Percentiles rank a stretch among this genome's conserved stretches.
Conservation (phyloP, 805 yeast genomes). For the Sugiyamaella smithiae region DNA sequence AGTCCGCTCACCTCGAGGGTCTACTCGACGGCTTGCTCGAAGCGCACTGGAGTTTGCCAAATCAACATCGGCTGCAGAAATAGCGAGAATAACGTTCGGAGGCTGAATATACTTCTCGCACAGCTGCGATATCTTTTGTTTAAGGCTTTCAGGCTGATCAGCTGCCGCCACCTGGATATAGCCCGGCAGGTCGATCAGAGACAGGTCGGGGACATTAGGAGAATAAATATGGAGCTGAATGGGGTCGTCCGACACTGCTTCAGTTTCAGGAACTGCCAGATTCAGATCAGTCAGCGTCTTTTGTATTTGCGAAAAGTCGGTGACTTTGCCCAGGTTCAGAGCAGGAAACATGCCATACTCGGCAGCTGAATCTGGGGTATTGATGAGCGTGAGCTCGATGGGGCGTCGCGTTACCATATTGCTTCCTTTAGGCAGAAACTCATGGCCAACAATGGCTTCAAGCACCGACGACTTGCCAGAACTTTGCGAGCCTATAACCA, state of each 20-base stretch:
- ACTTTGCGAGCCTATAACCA: constrained; percentile 95
- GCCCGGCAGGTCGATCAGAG: constrained; percentile 95
- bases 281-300: constrained; percentile 82
- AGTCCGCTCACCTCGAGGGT: constrained; percentile 93
- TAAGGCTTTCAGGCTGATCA: constrained; percentile 86
- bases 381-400: constrained; percentile 87
- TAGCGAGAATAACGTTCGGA: constrained; percentile 93
- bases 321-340: constrained; percentile 71
- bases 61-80: constrained; percentile 97
- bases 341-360: constrained; percentile 94
- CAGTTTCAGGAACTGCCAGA: constrained; percentile 83
- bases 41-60: constrained; percentile 94
- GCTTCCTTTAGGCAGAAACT: constrained; percentile 92
- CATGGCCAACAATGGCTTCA: constrained; percentile 97
- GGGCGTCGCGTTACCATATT: constrained; percentile 99
- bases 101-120: constrained; percentile 84
- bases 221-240: constrained; percentile 89
- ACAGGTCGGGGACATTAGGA: constrained; percentile 86
- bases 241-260: constrained; percentile 90
- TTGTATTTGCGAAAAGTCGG: constrained; percentile 87
- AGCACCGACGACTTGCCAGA: constrained; percentile 96
- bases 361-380: constrained; percentile 76
- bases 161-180: constrained; percentile 96
- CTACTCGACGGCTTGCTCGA: constrained; percentile 82
- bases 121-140: constrained; percentile 69